Conservation (phyloP, 257 asterid genomes). For the Vinca minor region DNA sequence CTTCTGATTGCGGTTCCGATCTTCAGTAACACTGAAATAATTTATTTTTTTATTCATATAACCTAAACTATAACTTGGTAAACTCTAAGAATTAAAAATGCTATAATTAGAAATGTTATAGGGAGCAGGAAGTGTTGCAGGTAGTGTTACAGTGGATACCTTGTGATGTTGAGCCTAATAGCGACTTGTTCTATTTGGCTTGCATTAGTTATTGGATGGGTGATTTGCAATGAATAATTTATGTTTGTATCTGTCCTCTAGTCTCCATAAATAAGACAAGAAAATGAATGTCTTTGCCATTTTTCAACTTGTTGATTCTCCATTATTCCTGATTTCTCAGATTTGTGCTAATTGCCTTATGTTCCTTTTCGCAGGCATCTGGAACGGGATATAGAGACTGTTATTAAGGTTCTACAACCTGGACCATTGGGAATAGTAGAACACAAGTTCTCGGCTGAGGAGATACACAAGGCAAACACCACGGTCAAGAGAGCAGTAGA, state of each 20-base stretch:
- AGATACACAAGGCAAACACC: constrained; percentile 53
- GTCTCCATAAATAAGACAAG: too few species aligned
- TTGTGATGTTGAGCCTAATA: too few species aligned
- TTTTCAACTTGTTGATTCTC: neutral
- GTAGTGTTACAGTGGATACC: too few species aligned
- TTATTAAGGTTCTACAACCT: constrained; percentile 73
- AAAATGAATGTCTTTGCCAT: neutral
- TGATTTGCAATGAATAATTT: too few species aligned
- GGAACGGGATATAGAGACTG: constrained; percentile 85
- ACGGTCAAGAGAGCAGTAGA: constrained; percentile 59
- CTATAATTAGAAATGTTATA: too few species aligned
- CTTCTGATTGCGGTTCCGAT: too few species aligned
- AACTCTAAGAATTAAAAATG: too few species aligned
- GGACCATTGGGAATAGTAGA: constrained; percentile 88
- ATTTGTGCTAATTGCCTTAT: neutral
- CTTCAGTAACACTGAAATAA: too few species aligned
- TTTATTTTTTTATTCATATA: too few species aligned
- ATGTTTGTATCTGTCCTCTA: too few species aligned
- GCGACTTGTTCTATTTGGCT: neutral
- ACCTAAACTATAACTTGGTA: too few species aligned
- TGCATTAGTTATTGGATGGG: neutral
- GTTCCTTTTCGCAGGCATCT: constrained; percentile 49
- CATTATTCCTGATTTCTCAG: neutral
- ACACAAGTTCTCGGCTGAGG: constrained; percentile 75
- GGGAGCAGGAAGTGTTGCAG: too few species aligned